Conservation (phyloP, 352 stramenopile species). For the Detonula confervacea region DNA sequence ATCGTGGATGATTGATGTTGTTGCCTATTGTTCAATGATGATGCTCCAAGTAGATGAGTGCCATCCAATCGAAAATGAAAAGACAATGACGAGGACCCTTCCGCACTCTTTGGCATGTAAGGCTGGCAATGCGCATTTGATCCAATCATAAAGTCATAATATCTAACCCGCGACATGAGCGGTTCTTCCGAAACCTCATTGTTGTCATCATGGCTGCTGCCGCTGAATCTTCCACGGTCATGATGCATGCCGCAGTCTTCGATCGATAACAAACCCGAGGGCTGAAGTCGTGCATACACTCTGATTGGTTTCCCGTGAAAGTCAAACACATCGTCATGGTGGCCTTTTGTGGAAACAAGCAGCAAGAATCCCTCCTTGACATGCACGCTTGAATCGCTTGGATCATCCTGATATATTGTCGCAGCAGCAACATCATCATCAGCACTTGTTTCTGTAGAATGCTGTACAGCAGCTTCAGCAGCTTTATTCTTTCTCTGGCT, state of each 20-base stretch:
- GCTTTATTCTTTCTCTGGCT: no score
- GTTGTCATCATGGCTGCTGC: no score
- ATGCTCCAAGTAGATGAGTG: constrained; percentile 30
- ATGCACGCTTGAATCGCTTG: no score
- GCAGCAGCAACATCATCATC: no score
- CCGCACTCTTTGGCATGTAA: constrained; percentile 19
- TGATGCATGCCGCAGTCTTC: constrained; percentile 39
- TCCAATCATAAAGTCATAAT: constrained; percentile 32
- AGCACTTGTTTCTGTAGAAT: no score
- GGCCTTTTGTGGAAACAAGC: background rate
- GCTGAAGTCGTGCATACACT: constrained; percentile 31
- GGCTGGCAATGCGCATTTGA: constrained; percentile 20
- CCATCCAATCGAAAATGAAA: constrained; percentile 48
- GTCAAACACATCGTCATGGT: background rate
- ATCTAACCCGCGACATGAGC: constrained; percentile 17
- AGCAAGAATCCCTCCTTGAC: constrained; percentile 48
- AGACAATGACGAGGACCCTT: constrained; percentile 29
- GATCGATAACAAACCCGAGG: constrained; percentile 49
- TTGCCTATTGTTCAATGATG: constrained; percentile 19
- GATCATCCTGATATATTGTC: no score
- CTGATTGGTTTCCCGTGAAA: background rate
- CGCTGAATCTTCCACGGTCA: background rate
- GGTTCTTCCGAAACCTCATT: background rate
- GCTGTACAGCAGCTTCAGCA: no score
- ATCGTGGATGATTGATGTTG: no score